phyloP scores from a whole-genome alignment of 345 rosid genomes.

The Limnanthes douglasii region DNA sequence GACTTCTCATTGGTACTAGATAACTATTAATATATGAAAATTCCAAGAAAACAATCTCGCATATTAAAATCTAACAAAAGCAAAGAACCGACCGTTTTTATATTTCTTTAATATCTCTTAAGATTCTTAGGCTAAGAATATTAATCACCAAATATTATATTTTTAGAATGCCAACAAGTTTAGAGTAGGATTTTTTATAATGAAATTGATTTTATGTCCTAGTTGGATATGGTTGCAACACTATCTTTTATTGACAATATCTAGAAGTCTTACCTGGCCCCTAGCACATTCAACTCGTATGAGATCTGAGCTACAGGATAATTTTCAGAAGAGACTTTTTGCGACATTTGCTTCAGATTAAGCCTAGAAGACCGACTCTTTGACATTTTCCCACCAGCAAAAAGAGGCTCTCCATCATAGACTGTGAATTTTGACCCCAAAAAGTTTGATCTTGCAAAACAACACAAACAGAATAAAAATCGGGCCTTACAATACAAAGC shows the following conservation, averaged over 20 bases:
- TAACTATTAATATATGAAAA: no score
- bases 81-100: background rate
- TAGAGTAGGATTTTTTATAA: no score
- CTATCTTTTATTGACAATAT: no score
- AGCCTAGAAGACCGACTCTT: conserved; percentile 42
- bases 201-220: background rate
- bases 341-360: conserved; percentile 40
- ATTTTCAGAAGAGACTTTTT: conserved; percentile 30
- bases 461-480: conserved; percentile 1
- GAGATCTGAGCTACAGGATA: conserved; percentile 45
- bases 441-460: conserved; percentile 47
- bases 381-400: conserved; percentile 24
- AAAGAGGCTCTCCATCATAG: conserved; percentile 34
- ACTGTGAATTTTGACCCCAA: conserved; percentile 61
- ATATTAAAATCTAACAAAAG: background rate
- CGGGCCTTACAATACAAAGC: background rate
- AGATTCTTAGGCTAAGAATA: no score
- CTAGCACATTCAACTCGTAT: conserved; percentile 56
- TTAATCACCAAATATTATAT: no score
- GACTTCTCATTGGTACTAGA: no score
- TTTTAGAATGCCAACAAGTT: no score
- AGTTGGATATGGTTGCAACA: background rate
- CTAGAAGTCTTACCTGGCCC: conserved; percentile 32
- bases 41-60: no score
- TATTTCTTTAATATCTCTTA: no score